A percentile compares a stretch with the other conserved stretches of the same genome.
phyloP scores from a whole-genome alignment of 257 asterid species.

The Hygrophila difformis region DNA sequence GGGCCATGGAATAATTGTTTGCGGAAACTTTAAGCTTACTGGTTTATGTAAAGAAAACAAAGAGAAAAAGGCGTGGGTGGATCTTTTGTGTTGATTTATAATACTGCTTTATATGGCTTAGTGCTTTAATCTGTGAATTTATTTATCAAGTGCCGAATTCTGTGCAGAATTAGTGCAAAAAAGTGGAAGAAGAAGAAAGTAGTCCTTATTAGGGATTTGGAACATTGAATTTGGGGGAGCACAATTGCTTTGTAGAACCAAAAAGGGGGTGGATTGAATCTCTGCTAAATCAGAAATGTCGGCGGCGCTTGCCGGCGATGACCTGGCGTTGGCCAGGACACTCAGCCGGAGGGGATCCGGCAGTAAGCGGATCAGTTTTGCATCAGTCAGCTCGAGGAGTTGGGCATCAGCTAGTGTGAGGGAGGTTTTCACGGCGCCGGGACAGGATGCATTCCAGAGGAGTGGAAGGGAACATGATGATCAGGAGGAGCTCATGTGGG shows the following conservation, averaged over 20 bases:
- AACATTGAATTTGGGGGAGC: constrained; percentile 5
- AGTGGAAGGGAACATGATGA: constrained; percentile 44
- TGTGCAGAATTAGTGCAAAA: constrained; percentile 1
- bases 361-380: constrained; percentile 24
- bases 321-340: constrained; percentile 26
- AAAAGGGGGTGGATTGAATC: too few species aligned
- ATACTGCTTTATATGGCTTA: background rate
- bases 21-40: too few species aligned
- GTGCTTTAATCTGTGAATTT: background rate
- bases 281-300: too few species aligned
- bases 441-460: constrained; percentile 33
- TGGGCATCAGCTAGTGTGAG: constrained; percentile 48
- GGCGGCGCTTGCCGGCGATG: constrained; percentile 22
- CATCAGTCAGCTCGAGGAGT: constrained; percentile 32
- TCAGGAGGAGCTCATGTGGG: constrained; percentile 59
- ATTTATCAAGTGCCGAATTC: background rate
- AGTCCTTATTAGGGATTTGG: constrained; percentile 11
- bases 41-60: too few species aligned
- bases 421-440: constrained; percentile 38
- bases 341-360: constrained; percentile 24
- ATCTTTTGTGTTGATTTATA: background rate
- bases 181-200: background rate
- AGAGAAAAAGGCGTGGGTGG: too few species aligned
- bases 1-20: too few species aligned
- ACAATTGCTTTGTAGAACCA: too few species aligned